These are phyloP conservation scores for Penicillium samsonianum DNA, from an alignment of 495 filamentous ascomycete species.

Conservation along the genomic window DNA sequence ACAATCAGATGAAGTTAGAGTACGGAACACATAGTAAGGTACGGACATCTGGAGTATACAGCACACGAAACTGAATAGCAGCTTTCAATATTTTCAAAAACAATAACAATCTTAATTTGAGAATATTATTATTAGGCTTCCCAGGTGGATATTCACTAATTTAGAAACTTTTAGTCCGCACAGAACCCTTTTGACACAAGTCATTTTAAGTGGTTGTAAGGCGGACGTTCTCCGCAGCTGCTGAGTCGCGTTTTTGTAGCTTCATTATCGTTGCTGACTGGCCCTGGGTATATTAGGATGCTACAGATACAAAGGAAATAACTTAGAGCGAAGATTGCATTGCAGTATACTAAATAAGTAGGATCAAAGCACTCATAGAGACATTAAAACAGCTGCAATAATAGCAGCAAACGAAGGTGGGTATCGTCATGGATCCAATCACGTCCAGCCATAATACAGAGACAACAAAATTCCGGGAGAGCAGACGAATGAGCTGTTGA, in stretches of 20 bases:
- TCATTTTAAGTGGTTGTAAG: neutral
- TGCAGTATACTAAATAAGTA: neutral
- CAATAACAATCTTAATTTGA: too few relatives aligned
- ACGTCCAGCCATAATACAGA: constrained; percentile 24
- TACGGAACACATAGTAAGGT: too few relatives aligned
- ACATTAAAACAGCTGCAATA: constrained; percentile 4
- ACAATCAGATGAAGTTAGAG: too few relatives aligned
- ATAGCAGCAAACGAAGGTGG: constrained; percentile 35
- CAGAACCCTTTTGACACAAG: neutral
- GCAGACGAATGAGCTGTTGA: neutral
- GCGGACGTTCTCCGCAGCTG: neutral
- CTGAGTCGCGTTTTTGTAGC: neutral
- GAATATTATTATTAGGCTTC: neutral
- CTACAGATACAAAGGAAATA: neutral
- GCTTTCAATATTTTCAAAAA: too few relatives aligned
- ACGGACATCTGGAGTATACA: too few relatives aligned
- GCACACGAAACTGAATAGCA: too few relatives aligned
- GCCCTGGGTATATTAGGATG: neutral
- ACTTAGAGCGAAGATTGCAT: neutral
- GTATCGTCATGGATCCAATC: constrained; percentile 38
- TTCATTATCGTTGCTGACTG: neutral
- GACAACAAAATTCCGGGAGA: constrained; percentile 6
- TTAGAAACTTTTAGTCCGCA: neutral
- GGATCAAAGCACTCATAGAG: neutral
- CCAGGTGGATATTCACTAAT: neutral